These are phyloP conservation scores for Dinochytrium kinnereticum DNA, from an alignment of 371 early-diverging fungal genomes.

Conservation along the genomic window DNA sequence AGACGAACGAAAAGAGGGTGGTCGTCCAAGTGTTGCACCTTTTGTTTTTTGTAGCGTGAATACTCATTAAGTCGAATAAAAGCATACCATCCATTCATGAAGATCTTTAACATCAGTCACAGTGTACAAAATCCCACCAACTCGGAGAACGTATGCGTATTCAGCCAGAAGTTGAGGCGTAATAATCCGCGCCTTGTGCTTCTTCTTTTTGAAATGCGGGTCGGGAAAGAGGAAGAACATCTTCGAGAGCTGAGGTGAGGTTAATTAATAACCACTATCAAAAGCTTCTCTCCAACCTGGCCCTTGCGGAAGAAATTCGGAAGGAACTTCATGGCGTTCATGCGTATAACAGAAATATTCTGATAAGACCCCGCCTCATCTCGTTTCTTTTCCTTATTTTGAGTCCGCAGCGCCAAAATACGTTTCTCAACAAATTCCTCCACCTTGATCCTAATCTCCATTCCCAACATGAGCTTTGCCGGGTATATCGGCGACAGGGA, in stretches of 20 bases:
- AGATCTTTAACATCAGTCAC: constrained; percentile 91
- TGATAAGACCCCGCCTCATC: constrained; percentile 76
- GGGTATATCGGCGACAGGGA: constrained; percentile 91
- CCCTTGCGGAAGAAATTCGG: constrained; percentile 97
- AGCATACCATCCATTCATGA: constrained; percentile 94
- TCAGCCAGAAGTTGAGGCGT: constrained; percentile 88
- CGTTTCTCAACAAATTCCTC: constrained; percentile 91
- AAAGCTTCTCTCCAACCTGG: constrained; percentile 58
- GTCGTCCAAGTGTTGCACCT: constrained; percentile 82
- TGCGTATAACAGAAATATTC: constrained; percentile 94
- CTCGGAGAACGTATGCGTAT: constrained; percentile 90
- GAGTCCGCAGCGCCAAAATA: constrained; percentile 85
- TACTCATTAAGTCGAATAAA: too few relatives aligned
- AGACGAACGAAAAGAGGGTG: constrained; percentile 93
- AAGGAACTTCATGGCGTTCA: constrained; percentile 99
- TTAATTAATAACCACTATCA: not conserved
- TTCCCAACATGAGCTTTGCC: constrained; percentile 91
- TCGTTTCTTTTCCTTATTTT: constrained; percentile 59
- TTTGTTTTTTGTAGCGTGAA: too few relatives aligned
- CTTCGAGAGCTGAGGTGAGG: constrained; percentile 77
- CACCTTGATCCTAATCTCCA: constrained; percentile 99
- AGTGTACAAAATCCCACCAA: constrained; percentile 94
- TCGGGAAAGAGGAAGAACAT: constrained; percentile 97
- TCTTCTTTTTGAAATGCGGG: constrained; percentile 99
- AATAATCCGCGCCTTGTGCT: constrained; percentile 99